These are phyloP conservation scores for Ophioceras dolichostomum DNA, from an alignment of 2,329 filamentous ascomycete genomes.

Conservation along the genomic window DNA sequence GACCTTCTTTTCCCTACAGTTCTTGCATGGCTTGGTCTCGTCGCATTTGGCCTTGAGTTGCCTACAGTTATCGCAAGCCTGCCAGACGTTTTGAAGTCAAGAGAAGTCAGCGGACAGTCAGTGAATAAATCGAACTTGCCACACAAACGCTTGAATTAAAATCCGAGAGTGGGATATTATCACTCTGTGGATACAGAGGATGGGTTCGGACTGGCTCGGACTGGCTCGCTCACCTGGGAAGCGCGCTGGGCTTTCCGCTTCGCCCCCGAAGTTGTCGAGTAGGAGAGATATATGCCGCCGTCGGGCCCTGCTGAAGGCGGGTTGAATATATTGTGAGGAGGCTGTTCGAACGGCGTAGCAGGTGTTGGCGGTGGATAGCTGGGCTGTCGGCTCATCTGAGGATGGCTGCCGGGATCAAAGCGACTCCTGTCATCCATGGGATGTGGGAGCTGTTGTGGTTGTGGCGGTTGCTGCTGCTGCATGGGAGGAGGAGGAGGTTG, in stretches of 20 bases:
- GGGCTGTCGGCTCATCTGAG: constrained; percentile 22
- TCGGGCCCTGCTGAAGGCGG: constrained; percentile 16
- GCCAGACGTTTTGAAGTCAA: no score
- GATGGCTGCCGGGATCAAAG: constrained; percentile 34
- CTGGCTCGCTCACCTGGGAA: constrained; percentile 41
- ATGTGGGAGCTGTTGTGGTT: constrained; percentile 31
- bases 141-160: no score
- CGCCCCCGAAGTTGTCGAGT: constrained; percentile 23
- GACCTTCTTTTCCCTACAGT: constrained; percentile 76
- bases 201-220: no score
- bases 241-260: constrained; percentile 55
- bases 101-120: no score
- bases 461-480: constrained; percentile 7
- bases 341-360: constrained; percentile 14
- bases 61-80: constrained; percentile 88
- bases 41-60: constrained; percentile 86
- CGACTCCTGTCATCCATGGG: constrained; percentile 34
- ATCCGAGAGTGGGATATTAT: no score
- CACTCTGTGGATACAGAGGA: no score
- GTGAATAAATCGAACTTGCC: no score
- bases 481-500: background rate
- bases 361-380: constrained; percentile 27
- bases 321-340: constrained; percentile 8
- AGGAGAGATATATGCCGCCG: constrained; percentile 28
- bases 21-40: constrained; percentile 72